A percentile compares a stretch with the other conserved stretches of the same genome.
Evolutionary conservation across 208 protist genomes (phyloP).

Genomic region (Angomonas desouzai): DNA sequence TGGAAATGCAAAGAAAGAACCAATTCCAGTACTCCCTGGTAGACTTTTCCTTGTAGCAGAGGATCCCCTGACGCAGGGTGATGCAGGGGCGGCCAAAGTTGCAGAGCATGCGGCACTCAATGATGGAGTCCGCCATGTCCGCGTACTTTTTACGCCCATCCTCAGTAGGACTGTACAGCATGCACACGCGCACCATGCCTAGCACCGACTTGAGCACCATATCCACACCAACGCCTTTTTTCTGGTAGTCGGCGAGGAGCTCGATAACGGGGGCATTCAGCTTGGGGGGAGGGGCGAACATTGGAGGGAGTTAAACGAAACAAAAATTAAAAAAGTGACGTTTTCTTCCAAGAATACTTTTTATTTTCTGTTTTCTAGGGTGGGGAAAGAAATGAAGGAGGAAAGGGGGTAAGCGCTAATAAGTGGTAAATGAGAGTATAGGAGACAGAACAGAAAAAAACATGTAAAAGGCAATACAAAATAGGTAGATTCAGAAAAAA

Average conservation of each 20-base stretch:
- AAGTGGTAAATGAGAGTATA: too few relatives aligned
- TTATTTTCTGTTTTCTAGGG: too few relatives aligned
- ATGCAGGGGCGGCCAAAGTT: constrained; percentile 64
- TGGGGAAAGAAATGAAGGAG: too few relatives aligned
- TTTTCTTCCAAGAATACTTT: too few relatives aligned
- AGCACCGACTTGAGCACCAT: constrained; percentile 76
- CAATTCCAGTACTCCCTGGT: constrained; percentile 35
- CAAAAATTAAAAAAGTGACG: constrained; percentile 16
- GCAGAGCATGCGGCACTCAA: constrained; percentile 87
- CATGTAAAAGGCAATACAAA: too few relatives aligned
- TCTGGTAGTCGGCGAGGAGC: constrained; percentile 54
- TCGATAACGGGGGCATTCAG: constrained; percentile 33
- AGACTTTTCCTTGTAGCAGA: constrained; percentile 19
- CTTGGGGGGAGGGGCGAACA: not conserved
- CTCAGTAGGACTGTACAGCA: constrained; percentile 38
- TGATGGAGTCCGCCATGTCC: constrained; percentile 50
- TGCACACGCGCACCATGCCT: constrained; percentile 51
- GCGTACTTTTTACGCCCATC: constrained; percentile 33
- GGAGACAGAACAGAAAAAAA: too few relatives aligned
- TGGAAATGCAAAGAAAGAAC: constrained; percentile 46
- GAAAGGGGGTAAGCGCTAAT: too few relatives aligned
- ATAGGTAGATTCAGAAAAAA: too few relatives aligned
- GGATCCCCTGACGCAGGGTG: constrained; percentile 51
- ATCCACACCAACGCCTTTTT: constrained; percentile 78
- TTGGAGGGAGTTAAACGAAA: constrained; percentile 11